Percentiles rank a stretch among this genome's conserved stretches.
Conservation (phyloP, 345 rosid species). For the Brassica nigra region DNA sequence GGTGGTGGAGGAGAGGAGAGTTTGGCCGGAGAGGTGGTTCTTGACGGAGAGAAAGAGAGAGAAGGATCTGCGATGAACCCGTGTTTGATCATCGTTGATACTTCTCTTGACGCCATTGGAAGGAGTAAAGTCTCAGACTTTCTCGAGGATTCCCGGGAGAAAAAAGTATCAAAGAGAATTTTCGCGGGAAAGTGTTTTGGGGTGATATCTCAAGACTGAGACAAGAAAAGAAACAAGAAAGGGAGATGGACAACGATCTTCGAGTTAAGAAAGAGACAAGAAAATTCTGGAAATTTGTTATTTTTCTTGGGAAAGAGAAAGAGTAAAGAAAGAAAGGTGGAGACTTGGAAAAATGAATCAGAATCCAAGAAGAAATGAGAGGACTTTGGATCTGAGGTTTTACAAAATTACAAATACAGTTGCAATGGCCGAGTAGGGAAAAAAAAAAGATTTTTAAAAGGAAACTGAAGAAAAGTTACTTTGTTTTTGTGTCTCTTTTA, state of each 20-base stretch:
- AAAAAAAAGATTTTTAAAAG: constrained; percentile 9
- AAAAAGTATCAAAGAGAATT: not conserved
- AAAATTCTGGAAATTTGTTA: constrained; percentile 30
- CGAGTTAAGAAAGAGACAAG: constrained; percentile 22
- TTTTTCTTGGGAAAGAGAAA: constrained; percentile 18
- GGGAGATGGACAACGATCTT: not conserved
- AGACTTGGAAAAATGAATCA: constrained; percentile 14
- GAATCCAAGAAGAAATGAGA: constrained; percentile 50
- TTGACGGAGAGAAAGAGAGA: constrained; percentile 69
- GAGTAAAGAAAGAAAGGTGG: constrained; percentile 26
- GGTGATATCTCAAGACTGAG: constrained; percentile 7
- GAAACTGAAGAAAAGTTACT: constrained; percentile 6
- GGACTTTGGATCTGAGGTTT: constrained; percentile 45
- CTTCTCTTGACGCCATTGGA: constrained; percentile 74
- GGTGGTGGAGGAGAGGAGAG: constrained; percentile 46
- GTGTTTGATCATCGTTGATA: constrained; percentile 77
- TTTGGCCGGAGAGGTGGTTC: constrained; percentile 37
- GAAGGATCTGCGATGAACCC: constrained; percentile 74
- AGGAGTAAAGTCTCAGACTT: constrained; percentile 20
- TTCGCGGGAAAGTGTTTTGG: constrained; percentile 24
- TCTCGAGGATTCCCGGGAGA: constrained; percentile 29
- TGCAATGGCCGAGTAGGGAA: constrained; percentile 3
- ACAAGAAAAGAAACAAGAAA: constrained; percentile 17
- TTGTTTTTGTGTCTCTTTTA: constrained; percentile 19
- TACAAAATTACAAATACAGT: not conserved